Evolutionary conservation across 2,329 filamentous ascomycete genomes (phyloP).

Genomic region (Fusarium sp.): DNA sequence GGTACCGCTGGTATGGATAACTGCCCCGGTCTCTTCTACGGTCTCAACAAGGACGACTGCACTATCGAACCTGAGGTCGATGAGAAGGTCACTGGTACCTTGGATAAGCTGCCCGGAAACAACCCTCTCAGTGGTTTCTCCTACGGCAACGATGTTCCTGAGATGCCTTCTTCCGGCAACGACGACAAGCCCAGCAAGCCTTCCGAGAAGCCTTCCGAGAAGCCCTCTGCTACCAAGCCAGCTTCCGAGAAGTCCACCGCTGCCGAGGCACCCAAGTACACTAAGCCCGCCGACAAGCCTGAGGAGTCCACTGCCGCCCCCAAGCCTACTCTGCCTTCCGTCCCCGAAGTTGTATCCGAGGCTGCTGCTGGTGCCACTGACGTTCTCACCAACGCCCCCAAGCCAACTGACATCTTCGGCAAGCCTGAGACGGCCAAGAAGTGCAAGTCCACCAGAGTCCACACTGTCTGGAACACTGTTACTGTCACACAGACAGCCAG

Average conservation of each 20-base stretch:
- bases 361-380: constrained; percentile 28
- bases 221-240: constrained; percentile 30
- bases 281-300: constrained; percentile 18
- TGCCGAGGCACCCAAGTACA: constrained; percentile 18
- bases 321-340: constrained; percentile 21
- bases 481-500: constrained; percentile 55
- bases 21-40: constrained; percentile 68
- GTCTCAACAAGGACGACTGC: constrained; percentile 65
- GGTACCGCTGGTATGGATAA: constrained; percentile 70
- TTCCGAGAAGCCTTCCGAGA: constrained; percentile 2
- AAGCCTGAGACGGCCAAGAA: constrained; percentile 39
- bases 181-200: constrained; percentile 27
- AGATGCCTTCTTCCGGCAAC: constrained; percentile 12
- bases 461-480: constrained; percentile 60
- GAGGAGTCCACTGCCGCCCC: constrained; percentile 14
- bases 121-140: constrained; percentile 66
- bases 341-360: constrained; percentile 33
- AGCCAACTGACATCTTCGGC: constrained; percentile 34
- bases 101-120: constrained; percentile 66
- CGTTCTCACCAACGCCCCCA: constrained; percentile 18
- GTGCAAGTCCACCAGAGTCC: constrained; percentile 45
- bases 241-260: constrained; percentile 26
- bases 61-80: constrained; percentile 61
- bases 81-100: constrained; percentile 58
- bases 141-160: constrained; percentile 51